Percentiles rank a stretch among this genome's conserved stretches.
phyloP scores from a whole-genome alignment of 2,329 filamentous ascomycete genomes.

The Monilinia laxa region DNA sequence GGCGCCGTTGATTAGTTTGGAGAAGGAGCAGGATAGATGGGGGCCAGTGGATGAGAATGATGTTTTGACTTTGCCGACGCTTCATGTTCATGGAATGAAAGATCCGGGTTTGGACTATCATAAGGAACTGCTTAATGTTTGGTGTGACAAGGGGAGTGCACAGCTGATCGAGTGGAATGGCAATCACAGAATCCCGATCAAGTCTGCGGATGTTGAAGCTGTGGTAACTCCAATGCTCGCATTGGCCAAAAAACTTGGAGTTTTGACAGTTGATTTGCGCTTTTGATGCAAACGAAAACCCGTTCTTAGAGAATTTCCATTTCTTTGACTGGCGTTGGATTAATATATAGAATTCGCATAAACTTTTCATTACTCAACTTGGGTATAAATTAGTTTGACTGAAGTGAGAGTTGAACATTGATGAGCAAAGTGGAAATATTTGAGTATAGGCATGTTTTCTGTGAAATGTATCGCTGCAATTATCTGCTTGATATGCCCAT shows the following conservation, averaged over 20 bases:
- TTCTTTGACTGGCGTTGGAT: neutral
- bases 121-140: conserved; percentile 54
- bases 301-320: neutral
- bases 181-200: conserved; percentile 68
- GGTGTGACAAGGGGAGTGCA: conserved; percentile 55
- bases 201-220: conserved; percentile 60
- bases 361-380: conserved; percentile 1
- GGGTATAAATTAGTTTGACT: neutral
- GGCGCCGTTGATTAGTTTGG: conserved; percentile 56
- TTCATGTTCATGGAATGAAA: conserved; percentile 66
- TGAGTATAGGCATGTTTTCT: neutral
- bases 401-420: neutral
- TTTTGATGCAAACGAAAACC: neutral
- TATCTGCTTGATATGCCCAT: neutral
- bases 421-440: neutral
- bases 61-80: conserved; percentile 54
- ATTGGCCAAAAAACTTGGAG: conserved; percentile 15
- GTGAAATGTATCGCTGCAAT: neutral
- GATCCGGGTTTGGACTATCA: conserved; percentile 62
- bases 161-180: conserved; percentile 72
- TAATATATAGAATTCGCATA: neutral
- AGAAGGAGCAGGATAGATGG: conserved; percentile 33
- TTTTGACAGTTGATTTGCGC: conserved; percentile 15
- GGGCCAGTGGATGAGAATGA: conserved; percentile 43
- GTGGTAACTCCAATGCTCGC: conserved; percentile 50